A percentile compares a stretch with the other conserved stretches of the same genome.
Conservation (phyloP, 129 eudicot species). For the Lactuca saligna region DNA sequence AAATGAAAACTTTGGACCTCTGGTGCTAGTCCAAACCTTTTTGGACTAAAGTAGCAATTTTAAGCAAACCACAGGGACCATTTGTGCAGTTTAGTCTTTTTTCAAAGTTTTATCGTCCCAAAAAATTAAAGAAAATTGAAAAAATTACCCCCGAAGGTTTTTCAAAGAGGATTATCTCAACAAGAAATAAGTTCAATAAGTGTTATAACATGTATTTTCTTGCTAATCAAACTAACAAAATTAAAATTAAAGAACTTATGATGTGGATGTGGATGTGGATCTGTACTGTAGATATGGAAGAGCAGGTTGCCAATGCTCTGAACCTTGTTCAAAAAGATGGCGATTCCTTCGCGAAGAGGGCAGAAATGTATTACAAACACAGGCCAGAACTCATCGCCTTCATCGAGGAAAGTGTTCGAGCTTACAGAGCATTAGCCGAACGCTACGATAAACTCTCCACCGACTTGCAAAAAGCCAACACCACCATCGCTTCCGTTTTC, state of each 20-base stretch:
- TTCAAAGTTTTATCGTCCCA: too few species aligned
- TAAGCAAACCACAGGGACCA: too few species aligned
- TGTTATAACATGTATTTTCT: too few species aligned
- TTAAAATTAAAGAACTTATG: not conserved
- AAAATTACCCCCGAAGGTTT: too few species aligned
- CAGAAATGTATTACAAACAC: conserved; percentile 92
- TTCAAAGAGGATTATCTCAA: too few species aligned
- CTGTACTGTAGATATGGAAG: conserved; percentile 91
- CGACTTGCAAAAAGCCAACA: conserved; percentile 88
- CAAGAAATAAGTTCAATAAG: too few species aligned
- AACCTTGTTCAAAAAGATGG: conserved; percentile 83
- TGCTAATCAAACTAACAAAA: too few species aligned
- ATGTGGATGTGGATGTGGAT: not conserved
- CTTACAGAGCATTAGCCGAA: conserved; percentile 78
- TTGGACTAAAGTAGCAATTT: too few species aligned
- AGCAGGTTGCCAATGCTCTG: conserved; percentile 56
- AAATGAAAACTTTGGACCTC: too few species aligned
- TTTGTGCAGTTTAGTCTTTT: too few species aligned
- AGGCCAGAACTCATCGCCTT: conserved; percentile 80
- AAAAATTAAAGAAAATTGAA: too few species aligned
- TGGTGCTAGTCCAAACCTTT: too few species aligned
- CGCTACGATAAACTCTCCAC: conserved; percentile 84
- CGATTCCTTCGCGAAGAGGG: conserved; percentile 87
- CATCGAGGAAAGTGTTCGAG: conserved; percentile 74
- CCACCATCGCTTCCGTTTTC: conserved; percentile 73